Conservation (phyloP, 495 filamentous ascomycete species). For the Penicillium diatomitis region DNA sequence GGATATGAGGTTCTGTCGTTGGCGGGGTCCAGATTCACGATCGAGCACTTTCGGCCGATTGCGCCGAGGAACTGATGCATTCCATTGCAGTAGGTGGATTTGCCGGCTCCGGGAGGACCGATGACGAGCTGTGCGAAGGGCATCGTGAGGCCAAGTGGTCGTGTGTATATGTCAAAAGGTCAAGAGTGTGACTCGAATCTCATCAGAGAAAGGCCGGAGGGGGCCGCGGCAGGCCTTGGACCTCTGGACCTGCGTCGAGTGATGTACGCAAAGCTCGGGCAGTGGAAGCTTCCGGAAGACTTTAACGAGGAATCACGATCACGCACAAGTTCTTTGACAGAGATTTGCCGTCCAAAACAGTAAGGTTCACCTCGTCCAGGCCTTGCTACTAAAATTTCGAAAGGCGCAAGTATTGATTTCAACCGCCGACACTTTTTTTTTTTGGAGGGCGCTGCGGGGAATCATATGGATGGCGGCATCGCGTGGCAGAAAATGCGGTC, state of each 20-base stretch:
- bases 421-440: slow-evolving; percentile 8
- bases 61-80: slow-evolving; percentile 97
- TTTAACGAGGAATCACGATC: too few relatives aligned
- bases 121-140: slow-evolving; percentile 73
- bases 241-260: too few relatives aligned
- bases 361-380: too few relatives aligned
- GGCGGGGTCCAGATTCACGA: slow-evolving; percentile 94
- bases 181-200: background rate
- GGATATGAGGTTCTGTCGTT: slow-evolving; percentile 64
- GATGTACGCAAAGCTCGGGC: too few relatives aligned
- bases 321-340: too few relatives aligned
- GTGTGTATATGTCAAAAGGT: background rate
- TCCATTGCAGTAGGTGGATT: slow-evolving; percentile 96
- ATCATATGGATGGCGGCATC: slow-evolving; percentile 15
- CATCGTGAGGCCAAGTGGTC: slow-evolving; percentile 24
- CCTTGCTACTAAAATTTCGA: too few relatives aligned
- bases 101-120: slow-evolving; percentile 86
- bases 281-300: too few relatives aligned
- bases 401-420: background rate
- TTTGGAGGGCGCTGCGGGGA: slow-evolving; percentile 26
- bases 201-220: too few relatives aligned
- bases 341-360: too few relatives aligned
- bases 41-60: slow-evolving; percentile 86
- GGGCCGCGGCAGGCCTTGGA: too few relatives aligned
- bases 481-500: slow-evolving; percentile 26